Evolutionary conservation across 148 eudicot species (phyloP).

Genomic region (Dianthus caryophyllus): DNA sequence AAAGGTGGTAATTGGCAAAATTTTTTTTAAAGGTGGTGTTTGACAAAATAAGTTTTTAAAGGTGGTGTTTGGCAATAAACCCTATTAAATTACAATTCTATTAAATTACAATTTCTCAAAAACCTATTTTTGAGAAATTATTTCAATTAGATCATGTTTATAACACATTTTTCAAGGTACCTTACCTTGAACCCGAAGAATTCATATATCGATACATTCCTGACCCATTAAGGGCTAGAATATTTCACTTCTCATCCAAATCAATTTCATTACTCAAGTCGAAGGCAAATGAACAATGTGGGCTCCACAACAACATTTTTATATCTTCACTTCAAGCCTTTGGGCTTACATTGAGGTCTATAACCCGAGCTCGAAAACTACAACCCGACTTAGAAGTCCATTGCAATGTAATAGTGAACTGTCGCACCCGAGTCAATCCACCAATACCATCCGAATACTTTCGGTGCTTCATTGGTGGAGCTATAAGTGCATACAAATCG

Average conservation of each 20-base stretch:
- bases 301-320: not conserved
- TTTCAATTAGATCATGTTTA: not conserved
- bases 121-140: not conserved
- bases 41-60: no score
- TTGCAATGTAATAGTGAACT: slow-evolving; percentile 34
- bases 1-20: no score
- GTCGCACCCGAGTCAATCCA: slow-evolving; percentile 55
- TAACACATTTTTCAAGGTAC: not conserved
- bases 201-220: slow-evolving; percentile 1
- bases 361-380: slow-evolving; percentile 48
- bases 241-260: slow-evolving; percentile 12
- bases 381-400: slow-evolving; percentile 21
- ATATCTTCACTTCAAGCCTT: slow-evolving; percentile 56
- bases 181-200: slow-evolving; percentile 10
- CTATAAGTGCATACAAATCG: not conserved
- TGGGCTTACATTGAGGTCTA: slow-evolving; percentile 63
- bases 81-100: no score
- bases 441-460: slow-evolving; percentile 44
- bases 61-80: no score
- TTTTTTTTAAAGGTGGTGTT: no score
- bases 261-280: slow-evolving; percentile 13
- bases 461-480: slow-evolving; percentile 29
- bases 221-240: slow-evolving; percentile 11
- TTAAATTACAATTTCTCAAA: not conserved
- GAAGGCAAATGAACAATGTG: slow-evolving; percentile 25